phyloP scores from a whole-genome alignment of 345 rosid species.

The Eucalyptus pauciflora region DNA sequence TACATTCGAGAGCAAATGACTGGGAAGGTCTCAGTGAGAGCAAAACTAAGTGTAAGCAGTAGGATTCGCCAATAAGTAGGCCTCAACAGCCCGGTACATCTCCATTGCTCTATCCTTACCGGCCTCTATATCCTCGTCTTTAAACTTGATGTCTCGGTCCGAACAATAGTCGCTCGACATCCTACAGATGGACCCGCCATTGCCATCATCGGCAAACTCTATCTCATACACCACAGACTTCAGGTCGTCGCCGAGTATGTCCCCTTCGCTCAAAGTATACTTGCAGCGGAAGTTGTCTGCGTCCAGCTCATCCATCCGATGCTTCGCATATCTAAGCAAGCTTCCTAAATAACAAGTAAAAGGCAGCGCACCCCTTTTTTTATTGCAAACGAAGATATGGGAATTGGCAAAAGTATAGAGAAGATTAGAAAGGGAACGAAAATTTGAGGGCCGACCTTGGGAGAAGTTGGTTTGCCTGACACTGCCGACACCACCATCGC shows the following conservation, averaged over 20 bases:
- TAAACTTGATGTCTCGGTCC: background rate
- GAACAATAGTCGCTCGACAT: background rate
- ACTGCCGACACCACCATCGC: background rate
- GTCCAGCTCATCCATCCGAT: background rate
- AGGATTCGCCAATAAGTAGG: background rate
- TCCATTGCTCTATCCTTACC: conserved; percentile 1
- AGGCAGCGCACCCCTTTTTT: background rate
- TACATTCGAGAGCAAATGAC: background rate
- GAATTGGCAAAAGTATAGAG: background rate
- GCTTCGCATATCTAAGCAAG: background rate
- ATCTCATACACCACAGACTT: background rate
- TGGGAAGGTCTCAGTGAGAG: background rate
- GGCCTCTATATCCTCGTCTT: conserved; percentile 1
- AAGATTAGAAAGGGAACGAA: background rate
- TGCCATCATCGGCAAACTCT: background rate
- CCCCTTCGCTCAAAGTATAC: background rate
- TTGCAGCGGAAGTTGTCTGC: background rate
- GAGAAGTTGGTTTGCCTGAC: background rate
- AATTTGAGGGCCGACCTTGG: background rate
- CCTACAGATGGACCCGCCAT: conserved; percentile 1
- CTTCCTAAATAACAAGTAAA: background rate
- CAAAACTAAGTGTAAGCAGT: background rate
- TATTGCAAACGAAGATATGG: background rate
- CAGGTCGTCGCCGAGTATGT: background rate
- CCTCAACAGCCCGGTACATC: background rate